A percentile compares a stretch with the other conserved stretches of the same genome.
Conservation (phyloP, 805 yeast genomes). For the Torulaspora franciscae region DNA sequence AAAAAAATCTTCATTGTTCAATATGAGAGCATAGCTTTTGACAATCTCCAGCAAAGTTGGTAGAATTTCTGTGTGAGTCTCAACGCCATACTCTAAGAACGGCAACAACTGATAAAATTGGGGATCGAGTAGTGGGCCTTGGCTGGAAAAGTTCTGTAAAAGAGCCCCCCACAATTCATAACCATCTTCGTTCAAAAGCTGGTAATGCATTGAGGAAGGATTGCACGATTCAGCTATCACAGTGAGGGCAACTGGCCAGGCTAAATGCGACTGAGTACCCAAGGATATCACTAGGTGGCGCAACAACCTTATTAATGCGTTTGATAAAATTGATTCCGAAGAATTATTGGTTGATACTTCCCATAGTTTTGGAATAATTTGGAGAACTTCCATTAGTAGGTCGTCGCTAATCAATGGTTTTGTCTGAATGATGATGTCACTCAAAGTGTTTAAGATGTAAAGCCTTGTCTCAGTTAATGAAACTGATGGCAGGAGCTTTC, state of each 20-base stretch:
- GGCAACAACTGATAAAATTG: slow-evolving; percentile 46
- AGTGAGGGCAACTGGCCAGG: slow-evolving; percentile 56
- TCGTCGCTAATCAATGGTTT: slow-evolving; percentile 55
- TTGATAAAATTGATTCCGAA: slow-evolving; percentile 42
- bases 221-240: slow-evolving; percentile 59
- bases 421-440: slow-evolving; percentile 58
- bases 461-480: slow-evolving; percentile 69
- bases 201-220: slow-evolving; percentile 48
- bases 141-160: slow-evolving; percentile 53
- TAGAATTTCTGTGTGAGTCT: slow-evolving; percentile 68
- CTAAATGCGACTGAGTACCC: slow-evolving; percentile 48
- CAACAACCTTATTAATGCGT: slow-evolving; percentile 50
- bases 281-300: slow-evolving; percentile 53
- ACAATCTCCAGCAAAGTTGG: slow-evolving; percentile 57
- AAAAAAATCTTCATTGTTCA: slow-evolving; percentile 38
- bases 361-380: slow-evolving; percentile 74
- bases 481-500: slow-evolving; percentile 44
- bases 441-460: slow-evolving; percentile 62
- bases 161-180: slow-evolving; percentile 76
- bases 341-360: slow-evolving; percentile 43
- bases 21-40: slow-evolving; percentile 55
- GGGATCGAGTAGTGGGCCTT: slow-evolving; percentile 28
- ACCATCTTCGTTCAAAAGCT: slow-evolving; percentile 76
- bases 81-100: slow-evolving; percentile 52
- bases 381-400: slow-evolving; percentile 48